Evolutionary conservation across 176 grass and related monocot species (phyloP).

Genomic region (Eragrostis curvula): DNA sequence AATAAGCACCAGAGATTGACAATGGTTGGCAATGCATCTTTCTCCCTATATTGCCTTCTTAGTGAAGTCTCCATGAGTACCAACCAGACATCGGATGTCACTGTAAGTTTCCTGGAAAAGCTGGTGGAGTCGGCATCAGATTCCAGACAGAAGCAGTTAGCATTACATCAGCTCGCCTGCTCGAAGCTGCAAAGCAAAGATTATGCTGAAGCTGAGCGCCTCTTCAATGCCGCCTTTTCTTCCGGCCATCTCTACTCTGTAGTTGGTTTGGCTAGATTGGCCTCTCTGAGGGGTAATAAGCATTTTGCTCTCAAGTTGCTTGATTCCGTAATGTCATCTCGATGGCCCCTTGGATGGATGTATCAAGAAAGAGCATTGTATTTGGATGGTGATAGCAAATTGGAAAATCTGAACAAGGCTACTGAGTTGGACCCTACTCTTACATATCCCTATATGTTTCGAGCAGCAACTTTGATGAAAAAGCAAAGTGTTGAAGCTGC

Average conservation of each 20-base stretch:
- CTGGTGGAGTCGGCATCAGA: slow-evolving; percentile 79
- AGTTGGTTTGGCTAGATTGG: slow-evolving; percentile 81
- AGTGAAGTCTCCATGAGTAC: slow-evolving; percentile 81
- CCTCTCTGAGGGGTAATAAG: slow-evolving; percentile 74
- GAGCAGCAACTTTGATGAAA: slow-evolving; percentile 84
- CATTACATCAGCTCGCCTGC: slow-evolving; percentile 85
- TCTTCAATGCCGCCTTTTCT: slow-evolving; percentile 81
- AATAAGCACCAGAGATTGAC: slow-evolving; percentile 79
- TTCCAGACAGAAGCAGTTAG: slow-evolving; percentile 79
- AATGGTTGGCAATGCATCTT: slow-evolving; percentile 80
- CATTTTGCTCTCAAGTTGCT: slow-evolving; percentile 90
- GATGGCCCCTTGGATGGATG: slow-evolving; percentile 95
- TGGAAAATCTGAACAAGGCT: slow-evolving; percentile 90
- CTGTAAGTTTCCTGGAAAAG: slow-evolving; percentile 75
- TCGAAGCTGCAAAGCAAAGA: slow-evolving; percentile 77
- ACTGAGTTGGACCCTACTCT: slow-evolving; percentile 92
- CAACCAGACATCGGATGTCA: slow-evolving; percentile 73
- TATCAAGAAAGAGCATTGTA: slow-evolving; percentile 94
- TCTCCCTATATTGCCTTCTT: slow-evolving; percentile 92
- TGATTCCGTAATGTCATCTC: slow-evolving; percentile 82
- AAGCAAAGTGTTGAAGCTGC: slow-evolving; percentile 91
- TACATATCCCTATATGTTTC: slow-evolving; percentile 92
- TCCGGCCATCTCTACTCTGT: slow-evolving; percentile 90
- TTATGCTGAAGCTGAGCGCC: slow-evolving; percentile 66
- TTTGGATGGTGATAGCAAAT: slow-evolving; percentile 77